Evolutionary conservation across 495 filamentous ascomycete genomes (phyloP).

Genomic region (Chaetomidium leptoderma): DNA sequence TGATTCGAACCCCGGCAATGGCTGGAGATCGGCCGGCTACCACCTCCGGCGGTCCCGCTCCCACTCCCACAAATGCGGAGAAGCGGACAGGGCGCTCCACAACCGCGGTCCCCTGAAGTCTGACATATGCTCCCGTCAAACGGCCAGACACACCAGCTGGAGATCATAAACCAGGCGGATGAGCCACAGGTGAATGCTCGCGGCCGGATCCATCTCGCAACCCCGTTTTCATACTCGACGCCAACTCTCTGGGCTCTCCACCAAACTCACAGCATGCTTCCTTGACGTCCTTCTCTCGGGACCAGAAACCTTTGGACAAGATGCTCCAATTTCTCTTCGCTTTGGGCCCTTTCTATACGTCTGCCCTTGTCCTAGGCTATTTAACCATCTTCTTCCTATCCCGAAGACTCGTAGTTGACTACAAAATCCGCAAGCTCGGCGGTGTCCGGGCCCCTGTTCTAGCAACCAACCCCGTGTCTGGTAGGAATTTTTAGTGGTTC

Average conservation of each 20-base stretch:
- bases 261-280: not conserved
- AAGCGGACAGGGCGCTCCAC: not conserved
- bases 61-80: constrained; percentile 4
- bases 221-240: not conserved
- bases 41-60: not conserved
- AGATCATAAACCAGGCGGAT: not conserved
- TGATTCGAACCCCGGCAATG: too few species aligned
- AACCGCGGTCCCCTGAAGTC: not conserved
- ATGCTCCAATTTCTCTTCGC: constrained; percentile 14
- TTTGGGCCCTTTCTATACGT: constrained; percentile 2
- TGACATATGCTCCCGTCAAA: not conserved
- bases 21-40: not conserved
- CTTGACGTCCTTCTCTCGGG: not conserved
- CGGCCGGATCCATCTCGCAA: too few species aligned
- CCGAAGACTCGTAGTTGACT: constrained; percentile 15
- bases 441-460: constrained; percentile 23
- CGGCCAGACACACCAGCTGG: not conserved
- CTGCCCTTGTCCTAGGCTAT: constrained; percentile 8
- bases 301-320: not conserved
- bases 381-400: constrained; percentile 14
- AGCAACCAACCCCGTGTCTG: constrained; percentile 25
- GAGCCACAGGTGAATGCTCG: not conserved
- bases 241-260: not conserved
- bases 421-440: constrained; percentile 21
- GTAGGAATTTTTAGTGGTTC: constrained; percentile 15